Evolutionary conservation across 257 asterid genomes (phyloP), one percentile per base, ranked within the genome.

Genomic region (Solanum chiquidenum): DNA sequence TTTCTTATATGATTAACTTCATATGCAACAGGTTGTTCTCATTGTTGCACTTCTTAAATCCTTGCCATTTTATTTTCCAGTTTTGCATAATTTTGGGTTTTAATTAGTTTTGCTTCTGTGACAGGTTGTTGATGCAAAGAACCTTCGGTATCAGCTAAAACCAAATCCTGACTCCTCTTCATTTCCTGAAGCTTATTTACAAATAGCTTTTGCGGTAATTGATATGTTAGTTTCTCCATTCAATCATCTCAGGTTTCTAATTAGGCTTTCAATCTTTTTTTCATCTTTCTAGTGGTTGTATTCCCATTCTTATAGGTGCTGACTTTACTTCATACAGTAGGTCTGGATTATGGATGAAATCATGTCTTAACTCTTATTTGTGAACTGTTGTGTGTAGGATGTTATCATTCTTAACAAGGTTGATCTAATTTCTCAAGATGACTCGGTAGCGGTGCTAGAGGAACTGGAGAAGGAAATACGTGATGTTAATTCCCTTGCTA

Each of bases 51-150:
- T 84, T 27, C 42, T 74, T 68, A 46, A 31, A 34, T 9, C 20
- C 27, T 90, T 66, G 42, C 12, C 34, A 14, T 86, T 35, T 85
- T 76, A 60, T 86, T 72, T 31, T 52, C 77, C 72, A 66, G 88
- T 38, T 52, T 75, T 73, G 86, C 12, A 84, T 10, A 12, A 40
- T 86, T 42, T 86, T 84, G 31, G 10, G 46, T 33, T 86, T 60
- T 86, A 21, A 83, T 84, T 31, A 37, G 14, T 27, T 86, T 88
- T 90, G 72, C 80, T 83, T 75, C 72, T 89, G 80, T 86, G 23
- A 66, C 89, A 97, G 99, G 99, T 97, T 86, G 98, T 97, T 84
- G 99, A 97, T 92, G 98, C 98, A 87, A 97, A 94, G 90, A 97
- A 97, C 94, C 98, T 97, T 58, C 94, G 92, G 33, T 93, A 97